Percentiles rank a stretch among this genome's conserved stretches.
These are phyloP conservation scores for Aquilaria yunnanensis DNA, from an alignment of 345 rosid species.

Conservation along the genomic window DNA sequence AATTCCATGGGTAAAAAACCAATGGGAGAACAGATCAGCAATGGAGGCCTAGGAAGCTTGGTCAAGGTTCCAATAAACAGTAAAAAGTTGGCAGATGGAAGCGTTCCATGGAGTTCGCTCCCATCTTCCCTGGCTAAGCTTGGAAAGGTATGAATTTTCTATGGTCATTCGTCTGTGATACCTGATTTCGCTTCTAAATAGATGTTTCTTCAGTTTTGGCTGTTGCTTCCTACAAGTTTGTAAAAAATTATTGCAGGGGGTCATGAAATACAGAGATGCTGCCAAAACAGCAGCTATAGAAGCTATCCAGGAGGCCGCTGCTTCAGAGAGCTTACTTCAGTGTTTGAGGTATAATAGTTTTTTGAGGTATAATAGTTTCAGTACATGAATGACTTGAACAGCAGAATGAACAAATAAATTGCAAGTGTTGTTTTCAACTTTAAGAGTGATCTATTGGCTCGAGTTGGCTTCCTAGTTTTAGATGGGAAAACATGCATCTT, in stretches of 20 bases:
- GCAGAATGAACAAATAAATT: not conserved
- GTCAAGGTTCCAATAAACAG: conserved; percentile 68
- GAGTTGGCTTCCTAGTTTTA: too few relatives aligned
- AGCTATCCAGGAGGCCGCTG: conserved; percentile 93
- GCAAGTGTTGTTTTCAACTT: not conserved
- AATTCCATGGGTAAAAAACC: conserved; percentile 41
- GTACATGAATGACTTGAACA: not conserved
- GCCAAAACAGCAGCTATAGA: conserved; percentile 84
- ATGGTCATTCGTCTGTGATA: conserved; percentile 15
- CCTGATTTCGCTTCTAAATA: not conserved
- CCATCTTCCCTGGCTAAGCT: conserved; percentile 81
- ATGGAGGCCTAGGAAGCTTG: conserved; percentile 64
- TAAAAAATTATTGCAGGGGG: conserved; percentile 45
- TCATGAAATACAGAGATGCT: conserved; percentile 81
- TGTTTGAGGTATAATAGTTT: conserved; percentile 64
- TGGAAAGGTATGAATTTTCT: conserved; percentile 62
- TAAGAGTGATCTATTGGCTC: not conserved
- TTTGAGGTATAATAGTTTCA: conserved; percentile 48
- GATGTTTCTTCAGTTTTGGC: not conserved
- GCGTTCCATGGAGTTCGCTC: conserved; percentile 67
- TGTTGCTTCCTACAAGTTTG: not conserved
- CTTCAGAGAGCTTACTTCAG: conserved; percentile 82
- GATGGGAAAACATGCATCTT: too few relatives aligned
- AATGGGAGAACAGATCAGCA: conserved; percentile 34
- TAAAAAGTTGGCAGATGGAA: conserved; percentile 59